These are phyloP conservation scores for Beta corolliflora DNA, from an alignment of 179 eudicot genomes.

Conservation along the genomic window DNA sequence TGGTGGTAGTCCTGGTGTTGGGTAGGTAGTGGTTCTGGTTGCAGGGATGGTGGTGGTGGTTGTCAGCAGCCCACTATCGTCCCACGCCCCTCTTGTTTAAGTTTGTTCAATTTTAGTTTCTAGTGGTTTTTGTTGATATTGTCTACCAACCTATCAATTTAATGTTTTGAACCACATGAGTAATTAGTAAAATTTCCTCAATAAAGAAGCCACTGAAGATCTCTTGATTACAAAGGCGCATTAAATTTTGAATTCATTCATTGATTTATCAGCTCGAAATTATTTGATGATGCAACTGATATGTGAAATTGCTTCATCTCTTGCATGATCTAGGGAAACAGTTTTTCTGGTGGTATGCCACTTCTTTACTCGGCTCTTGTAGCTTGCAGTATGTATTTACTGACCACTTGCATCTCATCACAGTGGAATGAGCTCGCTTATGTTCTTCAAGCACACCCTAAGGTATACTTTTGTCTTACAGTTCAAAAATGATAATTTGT, in stretches of 20 bases:
- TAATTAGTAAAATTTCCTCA: neutral
- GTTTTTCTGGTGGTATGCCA: constrained; percentile 42
- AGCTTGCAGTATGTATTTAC: constrained; percentile 70
- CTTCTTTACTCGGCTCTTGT: constrained; percentile 74
- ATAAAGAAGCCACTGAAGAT: constrained; percentile 5
- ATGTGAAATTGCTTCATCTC: constrained; percentile 20
- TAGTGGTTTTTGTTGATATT: neutral
- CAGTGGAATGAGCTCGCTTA: constrained; percentile 82
- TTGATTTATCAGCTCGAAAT: neutral
- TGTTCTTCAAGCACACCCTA: constrained; percentile 66
- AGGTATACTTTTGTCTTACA: constrained; percentile 47
- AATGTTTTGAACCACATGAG: neutral
- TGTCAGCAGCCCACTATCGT: neutral
- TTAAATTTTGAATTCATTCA: neutral
- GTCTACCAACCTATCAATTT: neutral
- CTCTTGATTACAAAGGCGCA: neutral
- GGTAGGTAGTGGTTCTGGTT: neutral
- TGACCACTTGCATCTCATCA: constrained; percentile 74
- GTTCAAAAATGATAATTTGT: neutral
- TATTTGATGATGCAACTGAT: constrained; percentile 9
- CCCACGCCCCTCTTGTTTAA: neutral
- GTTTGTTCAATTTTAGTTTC: neutral
- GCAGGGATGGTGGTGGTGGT: neutral
- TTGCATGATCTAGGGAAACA: constrained; percentile 55
- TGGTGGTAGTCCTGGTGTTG: neutral